A percentile compares a stretch with the other conserved stretches of the same genome.
Conservation (phyloP, 1,284 basidiomycete genomes). For the Tilletiopsis washingtonensis region DNA sequence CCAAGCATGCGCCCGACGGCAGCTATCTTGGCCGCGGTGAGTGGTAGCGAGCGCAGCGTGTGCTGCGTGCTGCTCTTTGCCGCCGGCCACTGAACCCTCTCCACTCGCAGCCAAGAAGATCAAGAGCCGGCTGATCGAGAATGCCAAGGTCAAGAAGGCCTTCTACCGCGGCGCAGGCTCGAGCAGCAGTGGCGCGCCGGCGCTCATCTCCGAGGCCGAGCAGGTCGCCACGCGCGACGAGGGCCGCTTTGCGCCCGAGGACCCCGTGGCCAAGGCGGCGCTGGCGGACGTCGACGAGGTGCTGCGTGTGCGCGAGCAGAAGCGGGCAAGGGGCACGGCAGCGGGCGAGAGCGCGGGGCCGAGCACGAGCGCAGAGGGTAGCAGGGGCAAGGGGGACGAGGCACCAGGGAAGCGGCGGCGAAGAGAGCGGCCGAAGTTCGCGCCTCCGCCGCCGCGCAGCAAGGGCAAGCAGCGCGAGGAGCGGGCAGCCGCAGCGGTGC, state of each 20-base stretch:
- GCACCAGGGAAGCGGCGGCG: no score
- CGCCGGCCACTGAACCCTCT: no score
- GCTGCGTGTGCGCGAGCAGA: no score
- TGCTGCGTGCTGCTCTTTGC: neutral
- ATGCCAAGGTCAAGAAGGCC: conserved; percentile 53
- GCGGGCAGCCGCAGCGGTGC: neutral
- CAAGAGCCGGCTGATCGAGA: conserved; percentile 53
- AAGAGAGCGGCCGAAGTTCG: no score
- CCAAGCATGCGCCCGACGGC: conserved; percentile 38
- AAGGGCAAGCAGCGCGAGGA: conserved; percentile 4
- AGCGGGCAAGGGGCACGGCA: conserved; percentile 8
- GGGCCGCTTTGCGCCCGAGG: conserved; percentile 31
- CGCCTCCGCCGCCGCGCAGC: no score
- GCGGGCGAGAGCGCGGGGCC: no score
- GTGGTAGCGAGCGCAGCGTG: neutral
- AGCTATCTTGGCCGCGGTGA: conserved; percentile 37
- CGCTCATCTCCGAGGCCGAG: neutral
- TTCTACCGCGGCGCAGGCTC: conserved; percentile 52
- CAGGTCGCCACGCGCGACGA: conserved; percentile 13
- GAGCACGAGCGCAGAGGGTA: no score
- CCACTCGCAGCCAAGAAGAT: conserved; percentile 51
- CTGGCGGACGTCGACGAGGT: neutral
- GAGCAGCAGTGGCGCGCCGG: neutral
- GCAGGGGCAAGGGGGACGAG: no score
- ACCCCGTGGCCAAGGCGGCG: neutral